Evolutionary conservation across 192 early-diverging fungal species (phyloP), one percentile per base, ranked within the genome.

Genomic region (Ambispora gerdemannii): DNA sequence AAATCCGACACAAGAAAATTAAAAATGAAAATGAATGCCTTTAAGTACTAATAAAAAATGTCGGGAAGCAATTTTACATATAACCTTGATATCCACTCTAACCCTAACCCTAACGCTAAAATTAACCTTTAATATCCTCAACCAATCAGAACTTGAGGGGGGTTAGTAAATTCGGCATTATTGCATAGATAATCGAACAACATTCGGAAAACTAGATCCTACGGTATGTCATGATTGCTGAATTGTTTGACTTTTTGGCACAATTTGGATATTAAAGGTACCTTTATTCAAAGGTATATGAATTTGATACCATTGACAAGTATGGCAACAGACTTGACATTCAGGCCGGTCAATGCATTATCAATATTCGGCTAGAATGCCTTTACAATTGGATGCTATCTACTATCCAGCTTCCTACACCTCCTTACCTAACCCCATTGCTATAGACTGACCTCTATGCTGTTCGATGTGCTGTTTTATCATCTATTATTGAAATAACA

Each of bases 321-420:
- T 4, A 28, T 10, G 58, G 58, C 7, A 60, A 60, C n/a, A 24
- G 3, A 24, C 8, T 60, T 60, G 3, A 60, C 4, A 60, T 60
- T 60, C 28, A 10, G 32, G 27, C 25, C 8, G 58, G 32, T 7
- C 58, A 60, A 60, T 60, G 58, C n/a, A n/a, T 60, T 60, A 60
- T 60, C 7, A 28, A 28, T 28, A 60, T 60, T 60, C 58, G 28
- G 25, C 58, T 60, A n/a, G 32, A 28, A 60, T 60, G 58, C 27
- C 25, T 60, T 28, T 60, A 60, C n/a, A 4, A 8, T 4, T 24
- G 58, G 32, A 60, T 60, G 58, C 7, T 4, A 28, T 2, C 8
- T 60, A 24, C 19, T 4, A 22, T 52, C 19, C 6, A 11, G 19
- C 4, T 52, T 52, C 51, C 51, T 52, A 11, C 51, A 4, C 51